Evolutionary conservation across 371 early-diverging fungal species (phyloP).

Genomic region (Parasitella parasitica): DNA sequence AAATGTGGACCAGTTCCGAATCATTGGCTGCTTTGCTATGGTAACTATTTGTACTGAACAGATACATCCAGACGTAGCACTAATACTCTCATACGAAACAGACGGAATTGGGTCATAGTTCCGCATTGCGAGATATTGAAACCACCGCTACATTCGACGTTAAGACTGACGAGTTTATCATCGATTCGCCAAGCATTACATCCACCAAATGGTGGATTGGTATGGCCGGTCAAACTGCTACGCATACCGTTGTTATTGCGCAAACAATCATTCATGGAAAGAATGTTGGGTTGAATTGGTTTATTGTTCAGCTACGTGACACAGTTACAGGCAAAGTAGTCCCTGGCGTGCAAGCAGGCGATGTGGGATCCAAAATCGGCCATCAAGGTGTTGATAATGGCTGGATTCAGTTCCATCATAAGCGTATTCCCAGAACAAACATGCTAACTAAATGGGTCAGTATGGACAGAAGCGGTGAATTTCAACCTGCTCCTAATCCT

Average conservation of each 20-base stretch:
- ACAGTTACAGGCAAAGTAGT: slow-evolving; percentile 65
- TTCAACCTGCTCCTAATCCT: slow-evolving; percentile 57
- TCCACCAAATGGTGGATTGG: slow-evolving; percentile 96
- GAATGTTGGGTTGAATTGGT: slow-evolving; percentile 76
- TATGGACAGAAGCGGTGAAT: slow-evolving; percentile 62
- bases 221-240: slow-evolving; percentile 80
- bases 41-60: slow-evolving; percentile 26
- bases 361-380: slow-evolving; percentile 81
- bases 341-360: slow-evolving; percentile 83
- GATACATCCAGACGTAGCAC: neutral
- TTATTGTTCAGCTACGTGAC: slow-evolving; percentile 85
- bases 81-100: slow-evolving; percentile 7
- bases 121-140: slow-evolving; percentile 86
- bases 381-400: slow-evolving; percentile 88
- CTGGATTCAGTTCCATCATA: slow-evolving; percentile 86
- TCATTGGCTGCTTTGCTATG: slow-evolving; percentile 74
- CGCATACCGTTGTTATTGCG: slow-evolving; percentile 65
- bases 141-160: slow-evolving; percentile 86
- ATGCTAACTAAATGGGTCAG: slow-evolving; percentile 75
- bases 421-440: slow-evolving; percentile 76
- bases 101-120: slow-evolving; percentile 76
- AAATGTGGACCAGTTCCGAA: slow-evolving; percentile 49
- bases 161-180: slow-evolving; percentile 74
- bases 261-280: slow-evolving; percentile 71
- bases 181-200: slow-evolving; percentile 84